These are phyloP conservation scores for Nakazawaea ambrosiae DNA, from an alignment of 805 yeast species.

Conservation along the genomic window DNA sequence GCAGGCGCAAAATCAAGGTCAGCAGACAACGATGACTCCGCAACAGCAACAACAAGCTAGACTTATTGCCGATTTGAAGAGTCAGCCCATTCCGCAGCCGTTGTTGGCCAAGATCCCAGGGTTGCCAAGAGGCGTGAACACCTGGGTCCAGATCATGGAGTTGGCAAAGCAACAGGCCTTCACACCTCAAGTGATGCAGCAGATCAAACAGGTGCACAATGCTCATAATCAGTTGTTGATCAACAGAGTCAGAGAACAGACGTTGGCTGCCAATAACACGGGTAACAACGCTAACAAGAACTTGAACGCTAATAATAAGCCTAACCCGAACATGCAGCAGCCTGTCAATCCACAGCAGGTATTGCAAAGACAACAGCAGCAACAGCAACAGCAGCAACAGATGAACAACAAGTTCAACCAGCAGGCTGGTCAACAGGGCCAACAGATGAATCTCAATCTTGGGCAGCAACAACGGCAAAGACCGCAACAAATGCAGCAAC, in stretches of 20 bases:
- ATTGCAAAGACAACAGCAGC: constrained; percentile 8
- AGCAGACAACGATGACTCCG: constrained; percentile 10
- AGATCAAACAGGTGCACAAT: constrained; percentile 60
- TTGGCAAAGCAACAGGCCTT: constrained; percentile 51
- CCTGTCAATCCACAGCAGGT: constrained; percentile 14
- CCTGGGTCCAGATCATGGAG: constrained; percentile 76
- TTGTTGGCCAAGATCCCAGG: constrained; percentile 63
- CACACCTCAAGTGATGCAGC: constrained; percentile 48
- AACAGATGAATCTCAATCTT: neutral
- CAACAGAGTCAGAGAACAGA: constrained; percentile 29
- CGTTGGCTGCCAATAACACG: constrained; percentile 12
- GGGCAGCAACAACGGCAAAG: constrained; percentile 13
- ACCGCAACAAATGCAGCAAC: constrained; percentile 5
- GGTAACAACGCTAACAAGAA: constrained; percentile 15
- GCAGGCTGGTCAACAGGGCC: too few relatives aligned
- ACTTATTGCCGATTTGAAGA: constrained; percentile 39
- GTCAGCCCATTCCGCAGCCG: constrained; percentile 65
- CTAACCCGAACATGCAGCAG: constrained; percentile 15
- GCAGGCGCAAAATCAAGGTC: constrained; percentile 10
- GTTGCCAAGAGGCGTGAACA: constrained; percentile 68
- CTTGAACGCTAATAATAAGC: too few relatives aligned
- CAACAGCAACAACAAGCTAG: constrained; percentile 12
- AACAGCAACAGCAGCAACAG: constrained; percentile 9
- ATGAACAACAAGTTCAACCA: constrained; percentile 6
- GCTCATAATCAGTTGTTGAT: constrained; percentile 53